These are phyloP conservation scores for Cadophora gregata DNA, from an alignment of 2,329 filamentous ascomycete species.

Conservation along the genomic window DNA sequence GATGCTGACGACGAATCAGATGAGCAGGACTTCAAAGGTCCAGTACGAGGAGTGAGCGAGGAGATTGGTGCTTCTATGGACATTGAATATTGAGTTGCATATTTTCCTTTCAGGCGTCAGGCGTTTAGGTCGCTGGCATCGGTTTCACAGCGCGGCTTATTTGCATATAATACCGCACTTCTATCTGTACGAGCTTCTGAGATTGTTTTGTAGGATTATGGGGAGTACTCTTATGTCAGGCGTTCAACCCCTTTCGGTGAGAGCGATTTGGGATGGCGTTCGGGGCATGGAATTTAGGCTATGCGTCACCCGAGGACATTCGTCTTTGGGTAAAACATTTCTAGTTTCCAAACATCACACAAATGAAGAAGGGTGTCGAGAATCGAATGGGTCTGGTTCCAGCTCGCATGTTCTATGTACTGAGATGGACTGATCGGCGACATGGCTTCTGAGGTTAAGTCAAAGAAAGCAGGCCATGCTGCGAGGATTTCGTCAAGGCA, in stretches of 20 bases:
- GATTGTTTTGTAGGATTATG: constrained; percentile 31
- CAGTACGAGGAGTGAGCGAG: constrained; percentile 64
- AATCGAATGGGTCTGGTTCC: too few species aligned
- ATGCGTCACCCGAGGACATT: neutral
- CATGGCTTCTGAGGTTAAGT: too few species aligned
- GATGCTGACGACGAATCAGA: constrained; percentile 44
- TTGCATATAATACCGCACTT: constrained; percentile 26
- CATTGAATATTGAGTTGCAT: constrained; percentile 50
- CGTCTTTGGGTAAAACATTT: constrained; percentile 5
- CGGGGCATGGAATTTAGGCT: constrained; percentile 17
- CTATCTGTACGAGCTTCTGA: constrained; percentile 27
- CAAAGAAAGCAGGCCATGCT: too few species aligned
- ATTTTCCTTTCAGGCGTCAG: constrained; percentile 17
- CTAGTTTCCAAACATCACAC: neutral
- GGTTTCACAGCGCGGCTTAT: constrained; percentile 15
- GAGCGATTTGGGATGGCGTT: constrained; percentile 37
- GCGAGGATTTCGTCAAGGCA: too few species aligned
- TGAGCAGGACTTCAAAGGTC: constrained; percentile 51
- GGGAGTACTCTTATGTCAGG: constrained; percentile 20
- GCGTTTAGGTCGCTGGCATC: constrained; percentile 30
- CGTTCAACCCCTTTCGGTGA: constrained; percentile 32
- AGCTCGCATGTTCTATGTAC: too few species aligned
- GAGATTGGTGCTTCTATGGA: constrained; percentile 69
- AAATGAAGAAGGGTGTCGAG: constrained; percentile 1
- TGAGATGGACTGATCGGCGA: too few species aligned